phyloP scores from a whole-genome alignment of 2,329 filamentous ascomycete genomes.

The Ceratocystiopsis minuta region DNA sequence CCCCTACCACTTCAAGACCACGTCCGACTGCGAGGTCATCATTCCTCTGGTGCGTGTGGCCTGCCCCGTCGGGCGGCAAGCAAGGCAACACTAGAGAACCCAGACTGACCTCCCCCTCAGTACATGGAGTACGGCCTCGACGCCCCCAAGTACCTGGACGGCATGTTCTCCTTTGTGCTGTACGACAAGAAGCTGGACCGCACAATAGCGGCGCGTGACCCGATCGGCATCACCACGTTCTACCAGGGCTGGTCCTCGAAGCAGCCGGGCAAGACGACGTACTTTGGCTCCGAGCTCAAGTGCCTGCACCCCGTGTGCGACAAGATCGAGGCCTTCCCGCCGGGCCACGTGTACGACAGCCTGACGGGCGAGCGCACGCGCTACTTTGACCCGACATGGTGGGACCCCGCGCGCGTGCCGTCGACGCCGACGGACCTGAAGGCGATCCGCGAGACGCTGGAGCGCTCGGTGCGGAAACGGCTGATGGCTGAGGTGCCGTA shows the following conservation, averaged over 20 bases:
- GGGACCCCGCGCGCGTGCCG: slow-evolving; percentile 66
- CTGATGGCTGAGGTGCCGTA: slow-evolving; percentile 98
- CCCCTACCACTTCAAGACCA: slow-evolving; percentile 92
- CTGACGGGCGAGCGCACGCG: slow-evolving; percentile 67
- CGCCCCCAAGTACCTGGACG: slow-evolving; percentile 82
- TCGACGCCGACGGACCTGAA: slow-evolving; percentile 69
- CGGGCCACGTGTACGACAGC: slow-evolving; percentile 91
- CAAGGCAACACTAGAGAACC: no score
- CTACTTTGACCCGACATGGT: slow-evolving; percentile 88
- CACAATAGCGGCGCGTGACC: slow-evolving; percentile 83
- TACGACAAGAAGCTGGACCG: slow-evolving; percentile 92
- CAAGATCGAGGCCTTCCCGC: slow-evolving; percentile 84
- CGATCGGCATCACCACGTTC: slow-evolving; percentile 91
- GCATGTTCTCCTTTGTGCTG: slow-evolving; percentile 98
- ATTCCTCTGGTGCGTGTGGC: slow-evolving; percentile 63
- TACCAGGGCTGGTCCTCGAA: slow-evolving; percentile 84
- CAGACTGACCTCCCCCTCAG: slow-evolving; percentile 22
- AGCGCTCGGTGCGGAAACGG: slow-evolving; percentile 85
- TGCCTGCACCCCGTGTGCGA: slow-evolving; percentile 86
- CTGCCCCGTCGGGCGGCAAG: no score
- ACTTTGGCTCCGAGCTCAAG: slow-evolving; percentile 96
- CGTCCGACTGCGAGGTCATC: slow-evolving; percentile 97
- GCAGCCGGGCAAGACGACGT: slow-evolving; percentile 59
- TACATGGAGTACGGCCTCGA: slow-evolving; percentile 87
- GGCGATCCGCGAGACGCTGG: slow-evolving; percentile 61